Conservation (phyloP, 495 filamentous ascomycete species). For the Xeromyces bisporus region DNA sequence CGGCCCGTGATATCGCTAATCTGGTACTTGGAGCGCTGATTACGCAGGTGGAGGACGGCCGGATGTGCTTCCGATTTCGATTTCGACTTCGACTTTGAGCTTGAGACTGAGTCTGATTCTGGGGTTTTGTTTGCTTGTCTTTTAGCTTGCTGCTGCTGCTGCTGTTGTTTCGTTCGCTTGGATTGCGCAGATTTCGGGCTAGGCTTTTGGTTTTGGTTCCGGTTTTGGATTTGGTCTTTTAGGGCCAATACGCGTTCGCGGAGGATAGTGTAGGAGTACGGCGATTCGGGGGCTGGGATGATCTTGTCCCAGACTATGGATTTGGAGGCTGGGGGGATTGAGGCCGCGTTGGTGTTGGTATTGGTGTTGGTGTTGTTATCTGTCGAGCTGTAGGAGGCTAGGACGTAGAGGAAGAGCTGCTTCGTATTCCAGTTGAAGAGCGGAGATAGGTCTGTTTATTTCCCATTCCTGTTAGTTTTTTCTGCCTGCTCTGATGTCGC, state of each 20-base stretch:
- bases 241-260: constrained; percentile 18
- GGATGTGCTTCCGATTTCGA: constrained; percentile 10
- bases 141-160: constrained; percentile 1
- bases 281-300: constrained; percentile 35
- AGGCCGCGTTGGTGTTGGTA: constrained; percentile 32
- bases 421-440: constrained; percentile 99
- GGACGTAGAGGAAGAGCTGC: constrained; percentile 89
- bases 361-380: constrained; percentile 12
- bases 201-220: no score
- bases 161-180: neutral
- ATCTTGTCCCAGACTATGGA: neutral
- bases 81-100: constrained; percentile 9
- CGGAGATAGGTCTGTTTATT: constrained; percentile 52
- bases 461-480: constrained; percentile 63
- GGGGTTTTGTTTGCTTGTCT: constrained; percentile 6
- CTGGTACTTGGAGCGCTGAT: constrained; percentile 82
- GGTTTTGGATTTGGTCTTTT: no score
- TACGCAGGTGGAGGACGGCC: constrained; percentile 55
- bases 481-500: neutral
- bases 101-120: no score
- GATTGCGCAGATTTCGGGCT: constrained; percentile 1
- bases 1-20: constrained; percentile 71
- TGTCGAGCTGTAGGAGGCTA: constrained; percentile 60
- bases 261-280: constrained; percentile 31
- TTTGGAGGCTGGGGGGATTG: no score